Base-by-base conservation (phyloP, 768 basidiomycete genomes). In the Naganishia vishniacii region DNA sequence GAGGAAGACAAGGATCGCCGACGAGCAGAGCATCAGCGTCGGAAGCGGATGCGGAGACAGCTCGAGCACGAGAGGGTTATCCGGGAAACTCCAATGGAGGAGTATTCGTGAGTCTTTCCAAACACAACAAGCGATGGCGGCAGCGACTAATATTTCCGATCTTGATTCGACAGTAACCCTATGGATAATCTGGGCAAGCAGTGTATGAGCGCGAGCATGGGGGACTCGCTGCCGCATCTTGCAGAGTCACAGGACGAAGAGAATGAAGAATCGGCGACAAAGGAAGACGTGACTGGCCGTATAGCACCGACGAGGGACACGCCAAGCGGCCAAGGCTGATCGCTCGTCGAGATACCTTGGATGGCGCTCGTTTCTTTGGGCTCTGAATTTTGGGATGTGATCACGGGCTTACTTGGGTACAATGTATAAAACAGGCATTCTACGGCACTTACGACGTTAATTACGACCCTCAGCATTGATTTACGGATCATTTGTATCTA, bases 31-130 rank as follows among this genome's bases (percentile, higher is more conserved):
- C 53, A 25, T 37, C 53, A 56, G 26, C 53, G 37, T 6, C 37
- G 25, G 25, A 56, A 56, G 37, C 53, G 53, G 4, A 56, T 56
- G 53, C 34, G n/a, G 37, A 26, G 53, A 20, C 31, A 56, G 53
- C 53, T 56, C 53, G 53, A 56, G 34, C 53, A 56, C 34, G 53
- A 56, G 23, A n/a, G 37, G 37, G 34, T 56, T 8, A 41, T 56
- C 25, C 3, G 53, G 37, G 53, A 56, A 29, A 56, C 53, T n/a
- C 53, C 53, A 13, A 26, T 56, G 37, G 37, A 13, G 34, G 53
- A 56, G 53, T 56, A 56, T 40, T 56, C 53, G 53, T 56, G 23
- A 40, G 53, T 56, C n/a, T 12, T n/a, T n/a, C n/a, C n/a, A 20
- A 20, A 11, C 23, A n/a, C 23, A 20, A 8, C 20, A 23, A 37